phyloP scores from a whole-genome alignment of 2,329 filamentous ascomycete species.

The Ceratocystiopsis minuta region DNA sequence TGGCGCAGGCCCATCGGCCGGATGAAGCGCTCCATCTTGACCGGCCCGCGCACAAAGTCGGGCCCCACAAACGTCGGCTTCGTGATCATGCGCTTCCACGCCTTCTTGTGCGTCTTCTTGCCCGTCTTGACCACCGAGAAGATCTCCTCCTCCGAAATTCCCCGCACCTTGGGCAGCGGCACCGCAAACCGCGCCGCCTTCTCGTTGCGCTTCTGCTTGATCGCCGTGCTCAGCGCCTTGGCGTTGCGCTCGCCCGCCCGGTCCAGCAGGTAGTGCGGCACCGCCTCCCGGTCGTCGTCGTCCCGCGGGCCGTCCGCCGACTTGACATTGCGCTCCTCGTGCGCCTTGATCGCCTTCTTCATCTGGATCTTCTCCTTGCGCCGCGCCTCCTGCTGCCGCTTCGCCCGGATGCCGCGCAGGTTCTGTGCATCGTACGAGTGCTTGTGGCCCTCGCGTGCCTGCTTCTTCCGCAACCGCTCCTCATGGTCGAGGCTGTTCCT shows the following conservation, averaged over 20 bases:
- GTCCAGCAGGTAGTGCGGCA: slow-evolving; percentile 89
- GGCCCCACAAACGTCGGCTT: slow-evolving; percentile 80
- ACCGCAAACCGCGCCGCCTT: slow-evolving; percentile 90
- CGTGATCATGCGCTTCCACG: slow-evolving; percentile 48
- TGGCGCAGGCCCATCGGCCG: slow-evolving; percentile 36
- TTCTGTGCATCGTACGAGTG: slow-evolving; percentile 83
- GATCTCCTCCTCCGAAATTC: slow-evolving; percentile 88
- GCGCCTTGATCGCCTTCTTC: slow-evolving; percentile 82
- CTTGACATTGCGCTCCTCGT: slow-evolving; percentile 94
- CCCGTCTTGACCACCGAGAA: slow-evolving; percentile 73
- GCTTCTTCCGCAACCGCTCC: slow-evolving; percentile 72
- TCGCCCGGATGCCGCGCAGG: slow-evolving; percentile 76
- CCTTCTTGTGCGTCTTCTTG: slow-evolving; percentile 45
- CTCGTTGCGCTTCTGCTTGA: slow-evolving; percentile 89
- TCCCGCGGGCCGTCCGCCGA: slow-evolving; percentile 40
- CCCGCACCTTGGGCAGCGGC: slow-evolving; percentile 82
- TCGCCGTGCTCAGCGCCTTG: slow-evolving; percentile 49
- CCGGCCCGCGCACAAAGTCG: slow-evolving; percentile 76
- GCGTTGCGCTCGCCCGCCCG: slow-evolving; percentile 32
- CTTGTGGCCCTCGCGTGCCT: slow-evolving; percentile 78
- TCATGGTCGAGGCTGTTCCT: slow-evolving; percentile 48
- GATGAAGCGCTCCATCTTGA: slow-evolving; percentile 50
- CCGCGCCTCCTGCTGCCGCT: slow-evolving; percentile 82
- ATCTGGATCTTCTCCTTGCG: slow-evolving; percentile 98
- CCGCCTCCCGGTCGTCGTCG: slow-evolving; percentile 58